phyloP scores from a whole-genome alignment of 1,139 yeast species.

The Pneumocystis jirovecii region DNA sequence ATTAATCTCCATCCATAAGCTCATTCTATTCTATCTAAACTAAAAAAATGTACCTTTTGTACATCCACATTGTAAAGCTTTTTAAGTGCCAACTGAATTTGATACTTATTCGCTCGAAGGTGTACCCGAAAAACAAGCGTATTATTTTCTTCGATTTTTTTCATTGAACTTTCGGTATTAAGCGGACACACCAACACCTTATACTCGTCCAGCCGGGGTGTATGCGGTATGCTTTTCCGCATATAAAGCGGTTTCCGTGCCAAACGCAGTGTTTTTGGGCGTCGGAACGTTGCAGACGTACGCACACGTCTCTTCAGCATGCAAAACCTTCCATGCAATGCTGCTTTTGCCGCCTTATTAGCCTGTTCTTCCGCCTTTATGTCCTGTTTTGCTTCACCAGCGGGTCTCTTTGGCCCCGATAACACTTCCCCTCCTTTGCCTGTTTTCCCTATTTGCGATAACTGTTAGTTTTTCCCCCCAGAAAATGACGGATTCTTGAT shows the following conservation, averaged over 20 bases:
- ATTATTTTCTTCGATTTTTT: slow-evolving; percentile 99
- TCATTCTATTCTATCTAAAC: slow-evolving; percentile 33
- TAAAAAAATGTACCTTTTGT: slow-evolving; percentile 68
- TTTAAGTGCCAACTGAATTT: slow-evolving; percentile 96
- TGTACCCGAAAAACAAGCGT: slow-evolving; percentile 97
- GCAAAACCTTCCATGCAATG: slow-evolving; percentile 91
- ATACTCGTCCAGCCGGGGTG: slow-evolving; percentile 93
- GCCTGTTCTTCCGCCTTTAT: slow-evolving; percentile 42
- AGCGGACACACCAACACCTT: slow-evolving; percentile 88
- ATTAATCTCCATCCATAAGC: neutral
- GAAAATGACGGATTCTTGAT: too few relatives aligned
- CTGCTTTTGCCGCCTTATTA: slow-evolving; percentile 97
- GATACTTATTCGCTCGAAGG: slow-evolving; percentile 92
- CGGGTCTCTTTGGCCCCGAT: neutral
- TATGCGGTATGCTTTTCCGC: slow-evolving; percentile 92
- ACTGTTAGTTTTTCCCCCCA: too few relatives aligned
- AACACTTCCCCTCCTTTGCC: neutral
- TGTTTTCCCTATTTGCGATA: too few relatives aligned
- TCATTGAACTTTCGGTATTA: slow-evolving; percentile 97
- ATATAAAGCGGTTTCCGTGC: slow-evolving; percentile 92
- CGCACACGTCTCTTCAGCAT: slow-evolving; percentile 86
- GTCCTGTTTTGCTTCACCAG: neutral
- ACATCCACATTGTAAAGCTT: slow-evolving; percentile 96
- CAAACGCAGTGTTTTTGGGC: slow-evolving; percentile 93
- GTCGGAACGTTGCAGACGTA: slow-evolving; percentile 88